Percentiles rank a stretch among this genome's conserved stretches.
Conservation (phyloP, 2,329 filamentous ascomycete species). For the Talaromyces amestolkiae region DNA sequence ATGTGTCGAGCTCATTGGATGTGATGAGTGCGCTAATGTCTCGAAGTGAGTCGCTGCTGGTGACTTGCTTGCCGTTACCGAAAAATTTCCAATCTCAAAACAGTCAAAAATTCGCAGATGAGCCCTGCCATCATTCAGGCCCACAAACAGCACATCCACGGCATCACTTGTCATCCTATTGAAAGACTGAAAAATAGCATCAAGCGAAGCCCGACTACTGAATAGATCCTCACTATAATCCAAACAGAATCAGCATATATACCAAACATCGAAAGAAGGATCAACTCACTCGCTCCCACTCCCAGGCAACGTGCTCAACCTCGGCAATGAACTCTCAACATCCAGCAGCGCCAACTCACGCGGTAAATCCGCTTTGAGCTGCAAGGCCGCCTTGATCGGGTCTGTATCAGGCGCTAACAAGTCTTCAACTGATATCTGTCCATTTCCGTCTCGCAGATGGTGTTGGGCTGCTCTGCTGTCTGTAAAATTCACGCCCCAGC, state of each 20-base stretch:
- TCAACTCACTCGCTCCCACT: constrained; percentile 56
- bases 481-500: constrained; percentile 57
- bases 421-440: constrained; percentile 42
- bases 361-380: constrained; percentile 60
- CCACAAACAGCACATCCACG: constrained; percentile 76
- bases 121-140: constrained; percentile 67
- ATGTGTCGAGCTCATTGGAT: constrained; percentile 73
- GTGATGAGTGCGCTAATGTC: constrained; percentile 63
- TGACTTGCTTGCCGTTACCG: constrained; percentile 34
- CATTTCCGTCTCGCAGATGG: constrained; percentile 37
- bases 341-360: constrained; percentile 71
- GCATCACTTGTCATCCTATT: constrained; percentile 65
- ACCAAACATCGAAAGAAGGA: background rate
- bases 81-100: constrained; percentile 66
- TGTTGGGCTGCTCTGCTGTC: constrained; percentile 47
- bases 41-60: constrained; percentile 32
- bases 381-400: constrained; percentile 34
- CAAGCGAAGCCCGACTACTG: constrained; percentile 66
- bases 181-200: constrained; percentile 65
- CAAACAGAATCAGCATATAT: background rate
- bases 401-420: constrained; percentile 40
- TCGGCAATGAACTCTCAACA: constrained; percentile 72
- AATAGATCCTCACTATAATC: constrained; percentile 56
- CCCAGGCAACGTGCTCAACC: constrained; percentile 68
- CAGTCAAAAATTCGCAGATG: constrained; percentile 84